Evolutionary conservation across 1,284 basidiomycete genomes (phyloP), one percentile per base, ranked within the genome.

Genomic region (Puccinia polysora): DNA sequence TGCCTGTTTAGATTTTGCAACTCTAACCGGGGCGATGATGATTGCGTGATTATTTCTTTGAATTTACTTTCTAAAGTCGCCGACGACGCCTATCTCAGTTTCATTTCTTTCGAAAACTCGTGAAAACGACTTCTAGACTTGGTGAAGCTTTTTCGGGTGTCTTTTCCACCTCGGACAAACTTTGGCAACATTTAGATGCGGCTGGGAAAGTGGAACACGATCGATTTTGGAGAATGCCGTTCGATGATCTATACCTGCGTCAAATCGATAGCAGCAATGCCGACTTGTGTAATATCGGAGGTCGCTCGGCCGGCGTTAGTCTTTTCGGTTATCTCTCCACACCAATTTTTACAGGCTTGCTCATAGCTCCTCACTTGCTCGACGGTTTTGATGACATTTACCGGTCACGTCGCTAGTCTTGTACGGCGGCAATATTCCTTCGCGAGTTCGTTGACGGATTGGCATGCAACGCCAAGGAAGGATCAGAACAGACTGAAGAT

Each of bases 381-480:
- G n/a, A n/a, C n/a, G n/a, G n/a, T n/a, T n/a, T n/a, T n/a, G n/a
- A n/a, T n/a, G n/a, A 15, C 25, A 32, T 58, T 25, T 59, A 25
- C 38, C n/a, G n/a, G n/a, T n/a, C n/a, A n/a, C n/a, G n/a, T n/a
- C n/a, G n/a, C n/a, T 34, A 71, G 69, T 83, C 85, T 62, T 87
- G 85, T 79, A 92, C 90, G 0, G 91, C 91, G 2, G 91, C 91
- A 4, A 83, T 93, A 50, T 94, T 95, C 86, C 83, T 95, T 73
- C 90, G 90, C 77, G 79, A 81, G 65, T 81, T 71, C 53, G 69
- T 63, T 1, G 59, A 71, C 45, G 69, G 69, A 12, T 56, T 71
- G 59, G 69, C 59, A 3, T 71, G 69, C 49, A 71, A 71, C 45
- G 69, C 69, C 10, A 38, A 49, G 32, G 69, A 55, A 43, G 38